These are phyloP conservation scores for Achlya hypogyna DNA, from an alignment of 352 stramenopile species.

Conservation along the genomic window DNA sequence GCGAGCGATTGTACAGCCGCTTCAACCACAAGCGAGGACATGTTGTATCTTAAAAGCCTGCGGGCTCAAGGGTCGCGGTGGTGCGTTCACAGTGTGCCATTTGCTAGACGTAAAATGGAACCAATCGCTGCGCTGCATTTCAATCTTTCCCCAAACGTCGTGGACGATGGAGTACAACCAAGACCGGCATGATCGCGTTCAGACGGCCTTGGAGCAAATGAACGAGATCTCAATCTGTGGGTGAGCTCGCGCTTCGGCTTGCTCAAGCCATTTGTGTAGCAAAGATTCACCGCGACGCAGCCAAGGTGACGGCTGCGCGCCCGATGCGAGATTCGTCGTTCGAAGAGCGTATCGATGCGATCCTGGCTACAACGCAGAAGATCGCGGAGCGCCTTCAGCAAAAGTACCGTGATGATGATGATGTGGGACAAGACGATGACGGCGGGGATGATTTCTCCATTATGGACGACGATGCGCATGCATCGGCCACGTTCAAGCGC, in stretches of 20 bases:
- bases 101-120: not conserved
- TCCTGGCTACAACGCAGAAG: not conserved
- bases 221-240: conserved; percentile 19
- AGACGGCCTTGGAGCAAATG: conserved; percentile 16
- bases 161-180: not conserved
- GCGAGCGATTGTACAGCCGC: too few relatives aligned
- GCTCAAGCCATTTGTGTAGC: not conserved
- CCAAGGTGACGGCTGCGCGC: not conserved
- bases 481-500: conserved; percentile 5
- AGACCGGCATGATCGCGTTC: conserved; percentile 9
- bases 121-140: not conserved
- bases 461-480: conserved; percentile 18
- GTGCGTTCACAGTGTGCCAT: not conserved
- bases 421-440: conserved; percentile 3
- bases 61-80: not conserved
- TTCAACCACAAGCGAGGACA: too few relatives aligned
- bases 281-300: conserved; percentile 7
- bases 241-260: not conserved
- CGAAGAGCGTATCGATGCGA: conserved; percentile 17
- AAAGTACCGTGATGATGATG: not conserved
- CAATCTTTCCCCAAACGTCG: not conserved
- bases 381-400: conserved; percentile 7
- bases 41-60: too few relatives aligned
- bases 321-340: not conserved
- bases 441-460: conserved; percentile 8